Percentiles rank a stretch among this genome's conserved stretches.
Conservation (phyloP, 169 alveolate genomes). For the Babesia ovis region DNA sequence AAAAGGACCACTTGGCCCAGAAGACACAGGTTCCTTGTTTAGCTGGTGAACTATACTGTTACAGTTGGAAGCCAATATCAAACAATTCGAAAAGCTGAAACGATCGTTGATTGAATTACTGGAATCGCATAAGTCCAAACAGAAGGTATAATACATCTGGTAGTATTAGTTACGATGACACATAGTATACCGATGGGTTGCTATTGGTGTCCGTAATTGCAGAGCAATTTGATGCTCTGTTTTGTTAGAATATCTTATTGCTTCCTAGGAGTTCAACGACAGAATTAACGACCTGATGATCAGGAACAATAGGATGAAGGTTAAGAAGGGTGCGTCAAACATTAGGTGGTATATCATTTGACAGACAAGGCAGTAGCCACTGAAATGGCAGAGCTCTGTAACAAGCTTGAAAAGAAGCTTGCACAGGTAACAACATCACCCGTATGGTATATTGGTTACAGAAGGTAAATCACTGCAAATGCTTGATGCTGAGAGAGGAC, state of each 20-base stretch:
- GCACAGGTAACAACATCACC: conserved; percentile 5
- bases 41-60: too few species aligned
- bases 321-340: conserved; percentile 16
- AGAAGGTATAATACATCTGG: conserved; percentile 6
- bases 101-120: conserved; percentile 13
- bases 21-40: conserved; percentile 10
- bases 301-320: conserved; percentile 33
- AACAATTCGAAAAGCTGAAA: conserved; percentile 33
- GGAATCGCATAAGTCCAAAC: conserved; percentile 25
- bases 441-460: background rate
- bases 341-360: background rate
- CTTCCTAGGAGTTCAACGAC: conserved; percentile 42
- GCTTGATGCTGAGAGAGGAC: conserved; percentile 37
- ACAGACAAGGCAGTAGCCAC: conserved; percentile 25
- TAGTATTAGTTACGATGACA: background rate
- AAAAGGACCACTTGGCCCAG: conserved; percentile 23
- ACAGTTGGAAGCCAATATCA: conserved; percentile 23
- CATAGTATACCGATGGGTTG: too few species aligned
- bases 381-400: conserved; percentile 38
- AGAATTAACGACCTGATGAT: conserved; percentile 8
- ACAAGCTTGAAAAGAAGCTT: conserved; percentile 39
- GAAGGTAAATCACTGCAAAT: conserved; percentile 47
- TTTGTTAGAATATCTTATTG: too few species aligned
- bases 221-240: too few species aligned
- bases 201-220: too few species aligned